Evolutionary conservation across 352 stramenopile genomes (phyloP).

Genomic region (Phytophthora tubulina): DNA sequence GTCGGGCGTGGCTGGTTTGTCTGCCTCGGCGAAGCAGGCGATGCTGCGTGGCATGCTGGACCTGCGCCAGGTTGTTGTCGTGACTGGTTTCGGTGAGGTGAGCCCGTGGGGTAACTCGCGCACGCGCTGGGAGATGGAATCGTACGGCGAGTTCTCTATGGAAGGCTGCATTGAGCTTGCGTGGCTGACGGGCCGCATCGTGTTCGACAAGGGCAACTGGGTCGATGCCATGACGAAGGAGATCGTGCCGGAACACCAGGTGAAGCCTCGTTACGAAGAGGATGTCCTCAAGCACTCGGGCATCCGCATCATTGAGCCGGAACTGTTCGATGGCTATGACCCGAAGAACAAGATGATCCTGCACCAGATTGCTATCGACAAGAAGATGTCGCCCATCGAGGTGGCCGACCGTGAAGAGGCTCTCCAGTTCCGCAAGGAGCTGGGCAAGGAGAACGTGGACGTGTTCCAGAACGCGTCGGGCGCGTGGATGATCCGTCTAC

Average conservation of each 20-base stretch:
- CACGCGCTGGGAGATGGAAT: conserved; percentile 93
- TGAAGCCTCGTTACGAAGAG: conserved; percentile 89
- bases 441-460: conserved; percentile 87
- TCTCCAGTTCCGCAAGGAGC: conserved; percentile 80
- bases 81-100: conserved; percentile 90
- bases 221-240: conserved; percentile 87
- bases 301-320: conserved; percentile 88
- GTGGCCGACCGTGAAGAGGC: conserved; percentile 85
- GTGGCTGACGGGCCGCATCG: conserved; percentile 87
- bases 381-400: conserved; percentile 90
- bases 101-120: conserved; percentile 88
- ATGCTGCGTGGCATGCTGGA: conserved; percentile 82
- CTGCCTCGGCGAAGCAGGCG: conserved; percentile 46
- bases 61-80: conserved; percentile 84
- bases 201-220: conserved; percentile 87
- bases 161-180: conserved; percentile 91
- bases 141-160: conserved; percentile 89
- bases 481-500: conserved; percentile 87
- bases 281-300: conserved; percentile 80
- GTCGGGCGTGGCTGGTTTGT: conserved; percentile 46
- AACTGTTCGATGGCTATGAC: conserved; percentile 90
- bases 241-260: conserved; percentile 72
- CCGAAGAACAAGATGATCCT: conserved; percentile 89
- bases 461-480: conserved; percentile 76
- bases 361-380: conserved; percentile 90